phyloP scores from a whole-genome alignment of 169 alveolate genomes.

The Plasmodium fragile region DNA sequence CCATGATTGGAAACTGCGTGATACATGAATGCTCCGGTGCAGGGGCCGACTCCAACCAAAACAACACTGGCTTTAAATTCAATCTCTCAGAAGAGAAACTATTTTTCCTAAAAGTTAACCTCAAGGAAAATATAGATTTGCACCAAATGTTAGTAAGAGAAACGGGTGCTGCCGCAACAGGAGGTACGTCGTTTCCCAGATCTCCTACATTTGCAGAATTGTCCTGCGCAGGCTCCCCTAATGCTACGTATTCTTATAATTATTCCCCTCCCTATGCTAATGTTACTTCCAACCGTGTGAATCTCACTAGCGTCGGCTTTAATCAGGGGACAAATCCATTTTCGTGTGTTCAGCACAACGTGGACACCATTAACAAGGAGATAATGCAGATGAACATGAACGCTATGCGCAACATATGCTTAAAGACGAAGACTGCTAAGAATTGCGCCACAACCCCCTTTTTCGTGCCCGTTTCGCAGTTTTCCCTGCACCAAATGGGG shows the following conservation, averaged over 20 bases:
- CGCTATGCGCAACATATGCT: conserved; percentile 1
- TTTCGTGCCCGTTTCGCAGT: neutral
- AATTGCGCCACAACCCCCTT: neutral
- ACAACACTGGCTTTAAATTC: conserved; percentile 14
- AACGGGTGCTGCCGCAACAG: neutral
- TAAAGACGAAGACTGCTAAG: conserved; percentile 1
- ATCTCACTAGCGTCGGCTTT: neutral
- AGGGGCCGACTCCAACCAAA: neutral
- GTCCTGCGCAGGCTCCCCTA: neutral
- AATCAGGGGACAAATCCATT: neutral
- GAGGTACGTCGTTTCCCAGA: neutral
- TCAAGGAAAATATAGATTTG: conserved; percentile 18
- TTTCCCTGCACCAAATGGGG: neutral
- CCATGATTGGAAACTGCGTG: conserved; percentile 28
- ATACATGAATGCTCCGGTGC: conserved; percentile 10
- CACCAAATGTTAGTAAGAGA: neutral
- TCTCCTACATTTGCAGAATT: neutral
- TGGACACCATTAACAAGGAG: conserved; percentile 17
- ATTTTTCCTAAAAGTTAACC: conserved; percentile 48
- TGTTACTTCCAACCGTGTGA: neutral
- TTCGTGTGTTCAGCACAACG: conserved; percentile 21
- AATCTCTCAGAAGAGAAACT: conserved; percentile 54
- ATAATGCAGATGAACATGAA: conserved; percentile 30
- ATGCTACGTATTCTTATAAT: neutral
- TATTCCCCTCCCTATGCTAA: neutral